Evolutionary conservation across 805 yeast species (phyloP).

Genomic region (Candida oleophila): DNA sequence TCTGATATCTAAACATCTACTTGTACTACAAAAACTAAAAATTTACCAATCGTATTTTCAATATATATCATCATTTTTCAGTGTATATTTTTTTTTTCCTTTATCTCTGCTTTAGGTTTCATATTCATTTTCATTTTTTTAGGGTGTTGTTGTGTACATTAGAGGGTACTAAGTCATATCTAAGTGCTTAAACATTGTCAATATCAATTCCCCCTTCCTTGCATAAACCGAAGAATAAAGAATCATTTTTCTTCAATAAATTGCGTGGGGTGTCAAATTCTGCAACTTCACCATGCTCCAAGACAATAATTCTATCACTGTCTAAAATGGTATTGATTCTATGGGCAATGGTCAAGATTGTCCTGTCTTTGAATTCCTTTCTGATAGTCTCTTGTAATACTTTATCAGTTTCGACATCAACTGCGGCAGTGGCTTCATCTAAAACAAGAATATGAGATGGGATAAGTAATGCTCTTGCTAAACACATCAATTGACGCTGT

Average conservation of each 20-base stretch:
- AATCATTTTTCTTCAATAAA: conserved; percentile 62
- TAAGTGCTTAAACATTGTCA: background rate
- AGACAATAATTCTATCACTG: conserved; percentile 72
- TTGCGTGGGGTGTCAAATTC: conserved; percentile 74
- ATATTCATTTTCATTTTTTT: too few species aligned
- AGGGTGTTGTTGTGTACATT: background rate
- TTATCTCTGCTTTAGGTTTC: too few species aligned
- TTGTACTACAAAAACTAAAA: too few species aligned
- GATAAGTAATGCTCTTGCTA: conserved; percentile 73
- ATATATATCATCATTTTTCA: too few species aligned
- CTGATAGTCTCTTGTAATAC: conserved; percentile 78
- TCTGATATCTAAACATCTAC: too few species aligned
- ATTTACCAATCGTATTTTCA: too few species aligned
- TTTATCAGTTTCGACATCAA: conserved; percentile 80
- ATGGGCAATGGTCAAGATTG: conserved; percentile 83
- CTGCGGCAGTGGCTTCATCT: conserved; percentile 90
- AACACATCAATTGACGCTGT: conserved; percentile 64
- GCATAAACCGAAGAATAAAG: conserved; percentile 78
- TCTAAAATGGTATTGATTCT: conserved; percentile 81
- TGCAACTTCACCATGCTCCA: conserved; percentile 71
- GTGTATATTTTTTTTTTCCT: too few species aligned
- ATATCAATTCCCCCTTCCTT: conserved; percentile 63
- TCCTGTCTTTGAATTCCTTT: conserved; percentile 69
- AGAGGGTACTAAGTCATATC: too few species aligned
- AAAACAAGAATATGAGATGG: conserved; percentile 59